A percentile compares a stretch with the other conserved stretches of the same genome.
Conservation (phyloP, 176 grass and related monocot species). For the Carex scoparia region DNA sequence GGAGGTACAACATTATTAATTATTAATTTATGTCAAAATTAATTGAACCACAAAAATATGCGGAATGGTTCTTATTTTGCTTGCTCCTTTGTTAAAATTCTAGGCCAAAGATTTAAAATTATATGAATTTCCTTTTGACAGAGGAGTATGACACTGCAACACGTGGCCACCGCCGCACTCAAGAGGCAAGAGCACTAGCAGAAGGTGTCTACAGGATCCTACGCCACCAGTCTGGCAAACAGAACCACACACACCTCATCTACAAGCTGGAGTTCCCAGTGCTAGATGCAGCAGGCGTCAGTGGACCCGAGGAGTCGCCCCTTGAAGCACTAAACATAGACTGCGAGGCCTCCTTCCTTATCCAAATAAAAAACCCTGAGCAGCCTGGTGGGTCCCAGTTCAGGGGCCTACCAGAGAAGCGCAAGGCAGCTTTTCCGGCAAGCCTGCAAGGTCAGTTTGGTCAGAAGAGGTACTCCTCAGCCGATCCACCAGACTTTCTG, state of each 20-base stretch:
- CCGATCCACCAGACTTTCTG: slow-evolving; percentile 72
- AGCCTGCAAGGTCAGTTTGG: slow-evolving; percentile 60
- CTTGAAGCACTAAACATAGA: slow-evolving; percentile 67
- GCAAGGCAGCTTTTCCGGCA: slow-evolving; percentile 56
- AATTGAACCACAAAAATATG: neutral
- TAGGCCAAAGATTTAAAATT: neutral
- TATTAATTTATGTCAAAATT: neutral
- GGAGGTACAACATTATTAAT: slow-evolving; percentile 27
- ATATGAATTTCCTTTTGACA: neutral
- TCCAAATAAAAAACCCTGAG: slow-evolving; percentile 88
- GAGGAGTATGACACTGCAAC: slow-evolving; percentile 65
- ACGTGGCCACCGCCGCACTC: slow-evolving; percentile 38
- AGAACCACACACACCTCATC: slow-evolving; percentile 64
- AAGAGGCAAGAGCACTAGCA: slow-evolving; percentile 53
- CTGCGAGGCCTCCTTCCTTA: slow-evolving; percentile 68
- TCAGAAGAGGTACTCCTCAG: slow-evolving; percentile 35
- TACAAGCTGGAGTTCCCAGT: slow-evolving; percentile 85
- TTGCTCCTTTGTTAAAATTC: neutral
- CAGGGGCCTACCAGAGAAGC: slow-evolving; percentile 56
- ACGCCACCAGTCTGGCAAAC: slow-evolving; percentile 35
- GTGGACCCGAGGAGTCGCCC: slow-evolving; percentile 56
- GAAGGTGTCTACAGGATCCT: slow-evolving; percentile 83
- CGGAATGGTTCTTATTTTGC: neutral
- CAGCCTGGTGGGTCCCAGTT: slow-evolving; percentile 34
- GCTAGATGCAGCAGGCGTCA: neutral